Percentiles rank a stretch among this genome's conserved stretches.
Evolutionary conservation across 163 green algal genomes (phyloP).

Genomic region (Chlamydomonas reinhardtii): DNA sequence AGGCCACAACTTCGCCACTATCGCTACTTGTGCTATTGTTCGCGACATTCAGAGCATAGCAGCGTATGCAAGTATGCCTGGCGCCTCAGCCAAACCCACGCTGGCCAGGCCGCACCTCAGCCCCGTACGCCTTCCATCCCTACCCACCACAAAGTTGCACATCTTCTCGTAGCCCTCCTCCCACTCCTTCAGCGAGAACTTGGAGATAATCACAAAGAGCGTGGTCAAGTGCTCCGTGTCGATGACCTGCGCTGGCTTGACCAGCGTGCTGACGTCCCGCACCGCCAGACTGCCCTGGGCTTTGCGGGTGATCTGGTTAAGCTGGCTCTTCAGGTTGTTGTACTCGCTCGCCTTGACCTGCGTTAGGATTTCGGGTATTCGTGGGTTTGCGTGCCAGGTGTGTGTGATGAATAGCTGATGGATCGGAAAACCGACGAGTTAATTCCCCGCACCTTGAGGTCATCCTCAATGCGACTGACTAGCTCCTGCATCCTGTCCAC

Average conservation of each 20-base stretch:
- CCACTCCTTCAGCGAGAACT: constrained; percentile 87
- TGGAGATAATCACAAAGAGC: constrained; percentile 91
- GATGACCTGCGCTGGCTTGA: constrained; percentile 82
- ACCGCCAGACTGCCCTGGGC: constrained; percentile 91
- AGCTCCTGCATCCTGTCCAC: constrained; percentile 92
- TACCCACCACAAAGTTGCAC: constrained; percentile 90
- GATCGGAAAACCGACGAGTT: background rate
- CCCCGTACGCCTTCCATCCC: background rate
- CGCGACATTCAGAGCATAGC: no score
- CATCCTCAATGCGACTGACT: constrained; percentile 92
- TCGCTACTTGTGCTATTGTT: no score
- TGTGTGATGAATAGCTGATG: no score
- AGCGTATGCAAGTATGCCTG: no score
- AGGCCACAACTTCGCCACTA: no score
- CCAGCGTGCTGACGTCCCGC: constrained; percentile 66
- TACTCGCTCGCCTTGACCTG: constrained; percentile 93
- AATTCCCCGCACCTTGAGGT: constrained; percentile 90
- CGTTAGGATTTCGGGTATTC: background rate
- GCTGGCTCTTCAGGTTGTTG: constrained; percentile 84
- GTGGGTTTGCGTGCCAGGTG: no score
- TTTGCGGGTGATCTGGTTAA: constrained; percentile 87
- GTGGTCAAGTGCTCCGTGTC: constrained; percentile 95
- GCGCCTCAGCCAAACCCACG: no score
- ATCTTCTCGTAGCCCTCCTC: constrained; percentile 91
- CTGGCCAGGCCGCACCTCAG: no score